Base-by-base conservation (phyloP, 1,139 yeast species). In the Nakaseomyces sp. region DNA sequence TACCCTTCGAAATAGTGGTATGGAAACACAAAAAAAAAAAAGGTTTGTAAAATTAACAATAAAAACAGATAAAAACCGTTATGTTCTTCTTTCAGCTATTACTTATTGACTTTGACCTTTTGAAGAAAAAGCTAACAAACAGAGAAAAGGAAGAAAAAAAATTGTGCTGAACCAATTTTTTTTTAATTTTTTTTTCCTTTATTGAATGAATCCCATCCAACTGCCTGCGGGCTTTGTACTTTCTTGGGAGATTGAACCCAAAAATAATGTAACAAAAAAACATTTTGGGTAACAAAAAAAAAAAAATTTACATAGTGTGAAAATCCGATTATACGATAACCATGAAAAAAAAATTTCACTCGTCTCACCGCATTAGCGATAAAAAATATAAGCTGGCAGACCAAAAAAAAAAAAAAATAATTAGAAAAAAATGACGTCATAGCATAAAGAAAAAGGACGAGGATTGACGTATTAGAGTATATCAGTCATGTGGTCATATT, bases 181-280 rank as follows among this genome's bases (percentile, higher is more conserved):
- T 10, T 26, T 7, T n/a, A 7, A 6, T 22, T 22, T 9, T 22
- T 22, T 22, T 22, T 22, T 22, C 29, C 13, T 26, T 26, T 9
- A 26, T n/a, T 26, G 29, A 8, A n/a, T n/a, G n/a, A 26, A 26
- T 26, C 29, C 29, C 29, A 26, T n/a, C n/a, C 9, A n/a, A n/a
- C 12, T 26, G 32, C 32, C 32, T 18, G 32, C 32, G 32, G 32
- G 32, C 12, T 29, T 29, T 29, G 32, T 13, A 29, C 32, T 15
- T 29, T 26, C 5, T 22, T 2, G 24, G 24, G 5, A 22, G 24
- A 22, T 9, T 22, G 24, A 7, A 22, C 24, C 24, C 24, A 22
- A 22, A 22, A 22, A 22, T 22, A 22, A n/a, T n/a, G n/a, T n/a
- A n/a, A n/a, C n/a, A n/a, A n/a, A n/a, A n/a, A n/a, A n/a, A n/a